Percentiles rank a stretch among this genome's conserved stretches.
Evolutionary conservation across 345 rosid genomes (phyloP).

Genomic region (Dimocarpus longan): DNA sequence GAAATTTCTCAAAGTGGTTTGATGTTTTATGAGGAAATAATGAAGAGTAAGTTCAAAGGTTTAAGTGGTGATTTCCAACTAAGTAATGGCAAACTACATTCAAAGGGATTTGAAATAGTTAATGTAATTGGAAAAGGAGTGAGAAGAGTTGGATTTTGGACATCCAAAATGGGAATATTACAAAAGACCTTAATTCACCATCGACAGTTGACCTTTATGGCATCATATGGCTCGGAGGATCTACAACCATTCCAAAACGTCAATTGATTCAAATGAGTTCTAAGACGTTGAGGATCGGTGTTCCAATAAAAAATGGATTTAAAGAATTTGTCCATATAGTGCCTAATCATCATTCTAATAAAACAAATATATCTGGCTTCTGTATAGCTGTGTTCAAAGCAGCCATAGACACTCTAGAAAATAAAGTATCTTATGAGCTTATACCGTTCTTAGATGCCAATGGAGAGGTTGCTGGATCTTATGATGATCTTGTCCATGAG

Average conservation of each 20-base stretch:
- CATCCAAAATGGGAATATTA: slow-evolving; percentile 19
- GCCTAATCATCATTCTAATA: slow-evolving; percentile 17
- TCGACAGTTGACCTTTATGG: slow-evolving; percentile 19
- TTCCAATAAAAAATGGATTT: slow-evolving; percentile 33
- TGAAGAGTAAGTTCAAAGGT: background rate
- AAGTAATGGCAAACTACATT: slow-evolving; percentile 12
- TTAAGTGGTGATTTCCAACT: background rate
- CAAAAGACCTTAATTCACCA: slow-evolving; percentile 10
- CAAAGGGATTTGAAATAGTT: slow-evolving; percentile 36
- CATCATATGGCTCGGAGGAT: slow-evolving; percentile 41
- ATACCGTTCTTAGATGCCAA: slow-evolving; percentile 6
- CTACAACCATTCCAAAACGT: slow-evolving; percentile 24
- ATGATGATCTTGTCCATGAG: slow-evolving; percentile 8
- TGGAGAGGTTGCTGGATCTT: slow-evolving; percentile 15
- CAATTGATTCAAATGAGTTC: background rate
- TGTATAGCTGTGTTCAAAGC: slow-evolving; percentile 6
- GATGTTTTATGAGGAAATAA: background rate
- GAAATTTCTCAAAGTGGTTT: background rate
- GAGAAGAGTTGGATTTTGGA: slow-evolving; percentile 40
- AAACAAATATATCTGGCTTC: slow-evolving; percentile 22
- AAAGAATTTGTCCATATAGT: slow-evolving; percentile 17
- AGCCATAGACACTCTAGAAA: slow-evolving; percentile 23
- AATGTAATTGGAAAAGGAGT: slow-evolving; percentile 35
- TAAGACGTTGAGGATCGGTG: slow-evolving; percentile 31
- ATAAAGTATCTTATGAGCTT: slow-evolving; percentile 28